These are phyloP conservation scores for Parmelia sp. DNA, from an alignment of 495 filamentous ascomycete genomes.

Conservation along the genomic window DNA sequence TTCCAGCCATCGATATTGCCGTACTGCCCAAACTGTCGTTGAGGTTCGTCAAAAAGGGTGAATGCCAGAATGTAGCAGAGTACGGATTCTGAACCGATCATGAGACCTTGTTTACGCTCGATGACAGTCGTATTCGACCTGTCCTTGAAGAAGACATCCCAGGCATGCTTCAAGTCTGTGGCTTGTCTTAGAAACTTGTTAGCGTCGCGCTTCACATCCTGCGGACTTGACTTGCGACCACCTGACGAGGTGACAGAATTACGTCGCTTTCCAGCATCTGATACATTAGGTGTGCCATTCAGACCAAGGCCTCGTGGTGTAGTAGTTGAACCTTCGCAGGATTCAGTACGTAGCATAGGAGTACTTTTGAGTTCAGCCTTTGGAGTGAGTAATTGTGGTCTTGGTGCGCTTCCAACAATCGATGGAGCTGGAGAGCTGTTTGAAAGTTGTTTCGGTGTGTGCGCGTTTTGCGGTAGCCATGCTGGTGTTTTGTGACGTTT, in stretches of 20 bases:
- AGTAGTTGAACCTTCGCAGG: constrained; percentile 30
- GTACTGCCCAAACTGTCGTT: constrained; percentile 25
- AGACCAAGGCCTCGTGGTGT: constrained; percentile 28
- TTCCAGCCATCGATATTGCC: constrained; percentile 43
- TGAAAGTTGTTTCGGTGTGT: constrained; percentile 5
- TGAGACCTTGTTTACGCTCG: constrained; percentile 40
- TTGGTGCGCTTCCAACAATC: constrained; percentile 5
- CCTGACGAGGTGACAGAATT: constrained; percentile 32
- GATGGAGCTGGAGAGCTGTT: constrained; percentile 1
- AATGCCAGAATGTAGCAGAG: constrained; percentile 47
- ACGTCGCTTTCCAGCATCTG: constrained; percentile 17
- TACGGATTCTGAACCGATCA: constrained; percentile 43
- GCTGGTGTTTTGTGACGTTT: constrained; percentile 15
- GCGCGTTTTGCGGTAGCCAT: neutral
- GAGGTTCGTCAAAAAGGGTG: constrained; percentile 41
- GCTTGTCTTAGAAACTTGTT: constrained; percentile 39
- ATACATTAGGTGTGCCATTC: constrained; percentile 31
- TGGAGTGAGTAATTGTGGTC: constrained; percentile 9
- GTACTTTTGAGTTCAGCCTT: constrained; percentile 13
- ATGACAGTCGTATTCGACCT: constrained; percentile 29
- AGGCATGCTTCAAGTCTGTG: constrained; percentile 45
- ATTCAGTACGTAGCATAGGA: constrained; percentile 30
- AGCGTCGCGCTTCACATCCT: constrained; percentile 34
- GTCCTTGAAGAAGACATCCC: constrained; percentile 35
- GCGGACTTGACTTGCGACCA: constrained; percentile 5